Evolutionary conservation across 2,329 filamentous ascomycete species (phyloP).

Genomic region (Coniochaeta hoffmannii): DNA sequence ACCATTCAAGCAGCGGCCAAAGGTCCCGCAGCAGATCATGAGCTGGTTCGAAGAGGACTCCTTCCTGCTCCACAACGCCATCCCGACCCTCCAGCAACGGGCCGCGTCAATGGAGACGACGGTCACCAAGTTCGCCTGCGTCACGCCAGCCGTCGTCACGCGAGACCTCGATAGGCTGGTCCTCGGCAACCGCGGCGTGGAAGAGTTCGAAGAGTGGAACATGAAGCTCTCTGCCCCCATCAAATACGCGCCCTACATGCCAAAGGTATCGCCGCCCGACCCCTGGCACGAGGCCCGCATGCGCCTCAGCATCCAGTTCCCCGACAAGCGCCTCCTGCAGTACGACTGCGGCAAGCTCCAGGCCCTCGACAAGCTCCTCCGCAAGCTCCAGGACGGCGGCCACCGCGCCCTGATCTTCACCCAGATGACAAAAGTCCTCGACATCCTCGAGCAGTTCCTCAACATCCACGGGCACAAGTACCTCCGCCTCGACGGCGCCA

Average conservation of each 20-base stretch:
- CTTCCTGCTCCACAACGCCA: constrained; percentile 53
- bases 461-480: constrained; percentile 98
- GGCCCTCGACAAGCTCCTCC: constrained; percentile 75
- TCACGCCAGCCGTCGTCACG: constrained; percentile 83
- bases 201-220: constrained; percentile 49
- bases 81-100: constrained; percentile 68
- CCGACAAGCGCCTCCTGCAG: constrained; percentile 90
- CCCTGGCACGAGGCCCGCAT: constrained; percentile 93
- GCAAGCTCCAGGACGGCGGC: constrained; percentile 78
- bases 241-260: constrained; percentile 48
- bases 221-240: constrained; percentile 50
- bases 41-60: constrained; percentile 72
- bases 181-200: constrained; percentile 52
- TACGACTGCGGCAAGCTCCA: constrained; percentile 98
- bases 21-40: constrained; percentile 54
- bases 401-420: constrained; percentile 97
- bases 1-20: constrained; percentile 53
- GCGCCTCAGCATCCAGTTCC: constrained; percentile 90
- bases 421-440: constrained; percentile 97
- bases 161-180: constrained; percentile 65
- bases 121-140: constrained; percentile 83
- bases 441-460: constrained; percentile 94
- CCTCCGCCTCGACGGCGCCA: constrained; percentile 89
- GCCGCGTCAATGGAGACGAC: constrained; percentile 64
- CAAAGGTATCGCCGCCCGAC: constrained; percentile 54